These are phyloP conservation scores for Lactarius tabidus DNA, from an alignment of 768 basidiomycete species.

Conservation along the genomic window DNA sequence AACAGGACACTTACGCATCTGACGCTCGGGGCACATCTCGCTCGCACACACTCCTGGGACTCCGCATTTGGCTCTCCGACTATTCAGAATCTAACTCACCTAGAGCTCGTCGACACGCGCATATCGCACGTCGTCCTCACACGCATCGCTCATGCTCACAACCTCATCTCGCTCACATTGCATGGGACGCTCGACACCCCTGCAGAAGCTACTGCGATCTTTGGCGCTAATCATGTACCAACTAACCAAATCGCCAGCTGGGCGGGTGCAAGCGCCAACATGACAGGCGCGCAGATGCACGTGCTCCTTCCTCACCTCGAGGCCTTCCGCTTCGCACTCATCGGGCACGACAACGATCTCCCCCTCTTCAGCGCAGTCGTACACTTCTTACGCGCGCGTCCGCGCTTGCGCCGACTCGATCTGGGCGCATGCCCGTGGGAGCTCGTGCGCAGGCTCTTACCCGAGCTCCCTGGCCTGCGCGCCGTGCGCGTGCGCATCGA, in stretches of 20 bases:
- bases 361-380: conserved; percentile 51
- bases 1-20: conserved; percentile 54
- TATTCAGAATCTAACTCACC: conserved; percentile 62
- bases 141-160: conserved; percentile 59
- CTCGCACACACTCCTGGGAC: conserved; percentile 64
- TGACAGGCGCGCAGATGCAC: conserved; percentile 32
- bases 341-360: conserved; percentile 57
- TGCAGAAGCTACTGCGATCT: conserved; percentile 52
- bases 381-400: conserved; percentile 48
- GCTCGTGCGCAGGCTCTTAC: conserved; percentile 47
- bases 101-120: conserved; percentile 67
- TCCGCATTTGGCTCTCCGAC: conserved; percentile 57
- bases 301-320: conserved; percentile 61
- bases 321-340: conserved; percentile 58
- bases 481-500: conserved; percentile 57
- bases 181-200: conserved; percentile 65
- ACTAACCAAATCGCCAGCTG: conserved; percentile 33
- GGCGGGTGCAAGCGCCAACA: background rate
- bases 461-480: conserved; percentile 47
- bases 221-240: conserved; percentile 57
- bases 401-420: conserved; percentile 51
- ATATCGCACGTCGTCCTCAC: conserved; percentile 60
- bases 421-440: conserved; percentile 67
- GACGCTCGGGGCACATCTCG: conserved; percentile 65
- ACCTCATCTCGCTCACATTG: conserved; percentile 57